phyloP scores from a whole-genome alignment of 2,329 filamentous ascomycete genomes.

The Botrytis cinerea region DNA sequence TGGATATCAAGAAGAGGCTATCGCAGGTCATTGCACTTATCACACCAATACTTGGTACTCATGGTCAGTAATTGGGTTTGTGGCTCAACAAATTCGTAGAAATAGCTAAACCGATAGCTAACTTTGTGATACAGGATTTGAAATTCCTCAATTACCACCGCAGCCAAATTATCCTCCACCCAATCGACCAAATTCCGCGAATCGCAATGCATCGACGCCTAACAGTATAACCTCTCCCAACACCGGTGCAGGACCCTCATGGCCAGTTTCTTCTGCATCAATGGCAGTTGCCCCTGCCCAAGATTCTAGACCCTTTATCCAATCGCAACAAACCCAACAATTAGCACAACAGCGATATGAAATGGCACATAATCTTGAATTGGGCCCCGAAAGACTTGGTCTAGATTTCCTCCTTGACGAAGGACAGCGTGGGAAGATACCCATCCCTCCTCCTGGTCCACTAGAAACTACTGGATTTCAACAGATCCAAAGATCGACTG shows the following conservation, averaged over 20 bases:
- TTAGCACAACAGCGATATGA: constrained; percentile 51
- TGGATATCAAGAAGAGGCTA: constrained; percentile 71
- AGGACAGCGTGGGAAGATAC: constrained; percentile 55
- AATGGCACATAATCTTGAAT: constrained; percentile 57
- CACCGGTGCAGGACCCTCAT: constrained; percentile 37
- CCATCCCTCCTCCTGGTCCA: constrained; percentile 44
- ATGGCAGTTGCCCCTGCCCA: constrained; percentile 36
- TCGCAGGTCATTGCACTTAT: constrained; percentile 64
- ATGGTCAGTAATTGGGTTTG: constrained; percentile 35
- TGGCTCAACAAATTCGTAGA: not conserved
- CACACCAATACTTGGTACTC: constrained; percentile 54
- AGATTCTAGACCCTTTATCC: constrained; percentile 32
- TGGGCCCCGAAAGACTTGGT: constrained; percentile 67
- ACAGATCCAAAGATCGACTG: constrained; percentile 25
- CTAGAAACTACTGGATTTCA: constrained; percentile 43
- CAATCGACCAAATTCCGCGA: constrained; percentile 38
- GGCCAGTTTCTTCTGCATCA: constrained; percentile 38
- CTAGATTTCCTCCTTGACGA: constrained; percentile 72
- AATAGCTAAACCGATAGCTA: not conserved
- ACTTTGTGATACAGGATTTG: constrained; percentile 28
- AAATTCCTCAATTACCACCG: constrained; percentile 31
- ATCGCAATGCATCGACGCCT: constrained; percentile 45
- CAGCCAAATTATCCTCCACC: constrained; percentile 33
- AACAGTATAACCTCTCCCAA: constrained; percentile 46
- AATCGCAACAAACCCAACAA: constrained; percentile 41